A percentile compares a stretch with the other conserved stretches of the same genome.
Conservation (phyloP, 2,329 filamentous ascomycete species). For the Chrysosporium keratinophilum region DNA sequence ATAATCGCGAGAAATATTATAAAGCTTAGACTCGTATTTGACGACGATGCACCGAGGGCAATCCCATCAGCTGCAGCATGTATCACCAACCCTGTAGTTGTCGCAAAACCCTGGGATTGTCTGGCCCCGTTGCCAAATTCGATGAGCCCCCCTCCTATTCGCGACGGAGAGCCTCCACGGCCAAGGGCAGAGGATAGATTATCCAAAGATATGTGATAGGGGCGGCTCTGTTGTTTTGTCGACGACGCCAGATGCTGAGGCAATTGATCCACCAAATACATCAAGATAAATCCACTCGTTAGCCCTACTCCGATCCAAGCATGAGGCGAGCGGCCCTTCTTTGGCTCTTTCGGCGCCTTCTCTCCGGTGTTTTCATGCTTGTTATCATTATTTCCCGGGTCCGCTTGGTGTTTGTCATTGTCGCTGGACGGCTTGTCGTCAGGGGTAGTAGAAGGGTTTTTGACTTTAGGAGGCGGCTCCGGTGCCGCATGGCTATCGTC, state of each 20-base stretch:
- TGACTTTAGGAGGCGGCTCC: slow-evolving; percentile 1
- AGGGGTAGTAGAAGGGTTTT: slow-evolving; percentile 7
- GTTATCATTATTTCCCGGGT: not conserved
- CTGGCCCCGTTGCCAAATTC: slow-evolving; percentile 23
- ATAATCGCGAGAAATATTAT: slow-evolving; percentile 95
- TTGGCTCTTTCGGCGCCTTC: slow-evolving; percentile 10
- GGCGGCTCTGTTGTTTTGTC: slow-evolving; percentile 54
- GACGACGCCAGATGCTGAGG: slow-evolving; percentile 61
- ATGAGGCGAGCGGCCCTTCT: slow-evolving; percentile 45
- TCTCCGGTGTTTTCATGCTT: not conserved
- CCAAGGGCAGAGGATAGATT: slow-evolving; percentile 54
- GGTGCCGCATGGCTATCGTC: slow-evolving; percentile 2
- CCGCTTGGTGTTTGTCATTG: not conserved
- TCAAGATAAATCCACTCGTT: slow-evolving; percentile 80
- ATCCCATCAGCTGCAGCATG: slow-evolving; percentile 93
- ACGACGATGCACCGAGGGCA: slow-evolving; percentile 81
- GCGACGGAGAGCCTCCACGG: slow-evolving; percentile 34
- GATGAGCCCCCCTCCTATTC: slow-evolving; percentile 28
- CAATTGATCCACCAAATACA: slow-evolving; percentile 89
- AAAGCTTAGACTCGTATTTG: slow-evolving; percentile 67
- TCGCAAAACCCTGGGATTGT: slow-evolving; percentile 50
- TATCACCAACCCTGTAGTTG: slow-evolving; percentile 88
- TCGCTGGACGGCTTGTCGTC: not conserved
- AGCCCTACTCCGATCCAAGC: slow-evolving; percentile 81
- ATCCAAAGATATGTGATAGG: slow-evolving; percentile 79